phyloP scores from a whole-genome alignment of 208 protist genomes.

The Leishmania tarentolae region DNA sequence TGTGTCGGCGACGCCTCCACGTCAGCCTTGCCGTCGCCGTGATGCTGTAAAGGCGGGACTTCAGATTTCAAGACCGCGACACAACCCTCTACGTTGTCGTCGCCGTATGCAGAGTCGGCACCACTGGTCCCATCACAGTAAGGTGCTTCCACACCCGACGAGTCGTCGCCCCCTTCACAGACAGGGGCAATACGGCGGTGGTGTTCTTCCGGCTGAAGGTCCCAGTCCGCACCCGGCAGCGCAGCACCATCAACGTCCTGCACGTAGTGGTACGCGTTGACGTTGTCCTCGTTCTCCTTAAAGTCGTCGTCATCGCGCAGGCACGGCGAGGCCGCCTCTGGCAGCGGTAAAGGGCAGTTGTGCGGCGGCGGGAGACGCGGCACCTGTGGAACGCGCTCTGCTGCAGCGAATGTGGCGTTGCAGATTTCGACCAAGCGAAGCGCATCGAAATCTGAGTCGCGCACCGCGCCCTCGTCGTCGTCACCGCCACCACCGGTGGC shows the following conservation, averaged over 20 bases:
- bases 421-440: background rate
- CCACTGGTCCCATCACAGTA: background rate
- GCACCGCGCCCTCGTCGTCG: background rate
- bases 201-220: background rate
- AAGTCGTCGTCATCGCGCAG: background rate
- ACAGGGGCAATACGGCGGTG: background rate
- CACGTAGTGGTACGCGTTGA: background rate
- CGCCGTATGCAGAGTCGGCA: background rate
- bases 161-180: background rate
- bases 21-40: background rate
- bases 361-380: conserved; percentile 11
- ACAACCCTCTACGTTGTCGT: background rate
- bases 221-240: background rate
- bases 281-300: conserved; percentile 6
- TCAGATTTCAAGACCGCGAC: background rate
- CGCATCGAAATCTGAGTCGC: background rate
- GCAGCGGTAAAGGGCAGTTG: conserved; percentile 20
- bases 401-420: background rate
- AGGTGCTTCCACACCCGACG: background rate
- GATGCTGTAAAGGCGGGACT: background rate
- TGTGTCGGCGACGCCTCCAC: background rate
- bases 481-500: background rate
- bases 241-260: background rate
- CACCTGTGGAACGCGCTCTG: background rate
- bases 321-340: conserved; percentile 10